phyloP scores from a whole-genome alignment of 495 filamentous ascomycete genomes.

The Talaromyces nanjingensis region DNA sequence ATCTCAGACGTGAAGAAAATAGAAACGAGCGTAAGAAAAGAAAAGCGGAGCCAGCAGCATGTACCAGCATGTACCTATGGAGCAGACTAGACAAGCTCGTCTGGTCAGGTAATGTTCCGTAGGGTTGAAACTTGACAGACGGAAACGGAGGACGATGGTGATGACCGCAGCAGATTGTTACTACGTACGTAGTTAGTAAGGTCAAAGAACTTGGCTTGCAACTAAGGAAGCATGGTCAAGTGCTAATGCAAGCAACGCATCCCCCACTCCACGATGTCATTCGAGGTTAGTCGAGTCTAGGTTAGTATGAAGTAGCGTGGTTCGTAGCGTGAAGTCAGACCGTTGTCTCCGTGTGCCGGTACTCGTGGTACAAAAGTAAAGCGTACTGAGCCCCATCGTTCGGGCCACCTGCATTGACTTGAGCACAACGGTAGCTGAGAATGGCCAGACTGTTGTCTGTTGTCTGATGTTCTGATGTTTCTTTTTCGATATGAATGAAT shows the following conservation, averaged over 20 bases:
- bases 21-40: neutral
- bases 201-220: neutral
- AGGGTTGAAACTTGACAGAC: neutral
- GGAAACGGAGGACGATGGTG: neutral
- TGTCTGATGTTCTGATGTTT: neutral
- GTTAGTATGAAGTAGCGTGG: neutral
- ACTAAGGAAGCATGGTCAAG: conserved; percentile 4
- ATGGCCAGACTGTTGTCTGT: neutral
- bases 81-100: neutral
- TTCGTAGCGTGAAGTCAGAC: neutral
- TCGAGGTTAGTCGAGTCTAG: neutral
- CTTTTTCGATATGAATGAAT: neutral
- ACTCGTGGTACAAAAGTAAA: neutral
- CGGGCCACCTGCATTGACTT: neutral
- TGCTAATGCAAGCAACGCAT: conserved; percentile 4
- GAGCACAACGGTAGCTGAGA: neutral
- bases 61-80: neutral
- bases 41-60: neutral
- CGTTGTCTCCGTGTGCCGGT: neutral
- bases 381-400: neutral
- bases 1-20: neutral
- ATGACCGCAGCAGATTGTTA: neutral
- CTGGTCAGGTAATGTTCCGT: neutral
- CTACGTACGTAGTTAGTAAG: neutral
- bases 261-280: conserved; percentile 1